phyloP scores from a whole-genome alignment of 2,329 filamentous ascomycete species.

The Hypoxylon sp. region DNA sequence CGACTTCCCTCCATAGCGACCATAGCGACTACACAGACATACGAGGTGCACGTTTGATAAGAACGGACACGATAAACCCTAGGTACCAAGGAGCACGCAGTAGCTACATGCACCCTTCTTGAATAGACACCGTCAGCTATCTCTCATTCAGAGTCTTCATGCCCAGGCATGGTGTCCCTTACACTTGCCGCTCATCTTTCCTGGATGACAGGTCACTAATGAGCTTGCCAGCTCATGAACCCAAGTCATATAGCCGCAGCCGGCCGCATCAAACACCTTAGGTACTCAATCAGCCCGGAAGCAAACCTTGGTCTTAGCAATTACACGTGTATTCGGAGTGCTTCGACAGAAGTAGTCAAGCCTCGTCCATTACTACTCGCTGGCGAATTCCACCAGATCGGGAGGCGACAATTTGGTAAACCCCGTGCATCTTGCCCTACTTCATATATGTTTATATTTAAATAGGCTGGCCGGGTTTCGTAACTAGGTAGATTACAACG shows the following conservation, averaged over 20 bases:
- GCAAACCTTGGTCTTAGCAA: background rate
- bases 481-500: background rate
- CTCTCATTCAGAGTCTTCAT: background rate
- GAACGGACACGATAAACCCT: background rate
- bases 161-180: background rate
- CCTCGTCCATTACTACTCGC: background rate
- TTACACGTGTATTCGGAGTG: background rate
- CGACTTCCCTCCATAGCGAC: conserved; percentile 2
- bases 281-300: background rate
- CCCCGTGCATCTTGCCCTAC: too few species aligned
- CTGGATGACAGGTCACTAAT: background rate
- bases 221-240: background rate
- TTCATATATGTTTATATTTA: background rate
- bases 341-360: background rate
- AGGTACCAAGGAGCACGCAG: background rate
- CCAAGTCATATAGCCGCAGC: background rate
- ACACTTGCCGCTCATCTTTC: background rate
- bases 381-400: background rate
- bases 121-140: too few species aligned
- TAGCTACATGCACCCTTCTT: background rate
- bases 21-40: background rate
- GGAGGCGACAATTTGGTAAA: background rate
- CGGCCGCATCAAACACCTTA: background rate
- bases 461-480: too few species aligned
- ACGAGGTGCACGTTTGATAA: background rate